Evolutionary conservation across 2,329 filamentous ascomycete species (phyloP).

Genomic region (Verticillium longisporum): DNA sequence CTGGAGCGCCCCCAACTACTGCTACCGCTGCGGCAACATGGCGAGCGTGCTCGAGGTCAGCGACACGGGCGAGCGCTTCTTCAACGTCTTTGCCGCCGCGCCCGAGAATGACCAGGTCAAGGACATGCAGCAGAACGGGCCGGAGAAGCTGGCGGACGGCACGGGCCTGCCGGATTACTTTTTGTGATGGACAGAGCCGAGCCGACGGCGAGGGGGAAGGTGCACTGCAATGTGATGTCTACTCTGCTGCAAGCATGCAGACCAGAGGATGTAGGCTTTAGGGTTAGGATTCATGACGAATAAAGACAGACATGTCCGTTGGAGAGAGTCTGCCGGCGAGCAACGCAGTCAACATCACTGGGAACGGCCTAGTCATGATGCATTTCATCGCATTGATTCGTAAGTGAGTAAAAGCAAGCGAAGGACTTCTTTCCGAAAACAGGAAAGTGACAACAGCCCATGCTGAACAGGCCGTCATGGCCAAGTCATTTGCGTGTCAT

Average conservation of each 20-base stretch:
- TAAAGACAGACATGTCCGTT: background rate
- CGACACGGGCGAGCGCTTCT: slow-evolving; percentile 85
- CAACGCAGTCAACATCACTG: background rate
- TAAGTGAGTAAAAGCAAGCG: background rate
- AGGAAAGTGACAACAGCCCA: background rate
- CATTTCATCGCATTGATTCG: background rate
- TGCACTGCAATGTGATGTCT: background rate
- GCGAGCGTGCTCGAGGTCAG: slow-evolving; percentile 95
- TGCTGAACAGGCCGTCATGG: background rate
- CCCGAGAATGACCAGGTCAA: slow-evolving; percentile 92
- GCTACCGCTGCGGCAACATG: slow-evolving; percentile 93
- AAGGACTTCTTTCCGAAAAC: background rate
- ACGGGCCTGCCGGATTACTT: slow-evolving; percentile 65
- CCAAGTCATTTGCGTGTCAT: background rate
- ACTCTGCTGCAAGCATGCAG: background rate
- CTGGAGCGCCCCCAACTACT: slow-evolving; percentile 96
- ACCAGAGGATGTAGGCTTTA: background rate
- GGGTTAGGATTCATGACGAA: background rate
- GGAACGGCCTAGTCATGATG: background rate
- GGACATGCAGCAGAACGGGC: slow-evolving; percentile 64
- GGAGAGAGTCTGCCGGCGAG: background rate
- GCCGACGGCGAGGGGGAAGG: too few relatives aligned
- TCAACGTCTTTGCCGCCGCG: slow-evolving; percentile 96
- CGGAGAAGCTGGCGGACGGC: slow-evolving; percentile 62
- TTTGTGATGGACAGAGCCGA: slow-evolving; percentile 35